These are phyloP conservation scores for Metarhizium guizhouense DNA, from an alignment of 2,329 filamentous ascomycete species.

Conservation along the genomic window DNA sequence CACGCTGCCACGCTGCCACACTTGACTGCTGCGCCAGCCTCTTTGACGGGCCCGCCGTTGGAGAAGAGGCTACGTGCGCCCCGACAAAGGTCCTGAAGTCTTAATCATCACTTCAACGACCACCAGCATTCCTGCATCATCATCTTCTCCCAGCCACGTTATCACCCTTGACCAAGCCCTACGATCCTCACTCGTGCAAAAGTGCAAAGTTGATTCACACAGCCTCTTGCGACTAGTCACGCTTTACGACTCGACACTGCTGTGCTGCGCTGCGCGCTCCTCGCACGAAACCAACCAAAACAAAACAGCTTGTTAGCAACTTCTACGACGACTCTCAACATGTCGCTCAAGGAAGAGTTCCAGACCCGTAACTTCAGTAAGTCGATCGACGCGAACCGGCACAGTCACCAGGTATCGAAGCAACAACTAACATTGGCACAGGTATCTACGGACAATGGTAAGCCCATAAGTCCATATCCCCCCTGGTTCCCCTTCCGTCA, in stretches of 20 bases:
- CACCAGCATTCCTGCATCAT: conserved; percentile 8
- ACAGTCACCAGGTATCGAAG: background rate
- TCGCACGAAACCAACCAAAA: background rate
- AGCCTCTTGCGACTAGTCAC: background rate
- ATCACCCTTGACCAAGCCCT: conserved; percentile 9
- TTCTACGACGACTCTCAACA: conserved; percentile 31
- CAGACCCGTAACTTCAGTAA: conserved; percentile 66
- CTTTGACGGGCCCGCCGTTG: conserved; percentile 4
- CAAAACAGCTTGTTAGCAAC: background rate
- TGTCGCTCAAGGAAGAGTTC: conserved; percentile 66
- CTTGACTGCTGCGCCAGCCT: conserved; percentile 7
- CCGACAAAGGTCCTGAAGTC: background rate
- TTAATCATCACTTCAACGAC: conserved; percentile 18
- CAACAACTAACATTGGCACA: conserved; percentile 19
- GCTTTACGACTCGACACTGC: background rate
- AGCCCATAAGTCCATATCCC: conserved; percentile 20
- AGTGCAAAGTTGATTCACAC: background rate
- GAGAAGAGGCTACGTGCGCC: conserved; percentile 22
- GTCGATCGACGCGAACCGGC: conserved; percentile 20
- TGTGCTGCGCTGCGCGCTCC: conserved; percentile 1
- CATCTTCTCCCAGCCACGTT: conserved; percentile 11
- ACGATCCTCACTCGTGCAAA: conserved; percentile 1
- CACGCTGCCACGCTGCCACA: background rate
- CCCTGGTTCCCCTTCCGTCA: background rate
- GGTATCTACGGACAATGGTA: conserved; percentile 73